phyloP scores from a whole-genome alignment of 768 basidiomycete genomes.

The Pisolithus tinctorius region DNA sequence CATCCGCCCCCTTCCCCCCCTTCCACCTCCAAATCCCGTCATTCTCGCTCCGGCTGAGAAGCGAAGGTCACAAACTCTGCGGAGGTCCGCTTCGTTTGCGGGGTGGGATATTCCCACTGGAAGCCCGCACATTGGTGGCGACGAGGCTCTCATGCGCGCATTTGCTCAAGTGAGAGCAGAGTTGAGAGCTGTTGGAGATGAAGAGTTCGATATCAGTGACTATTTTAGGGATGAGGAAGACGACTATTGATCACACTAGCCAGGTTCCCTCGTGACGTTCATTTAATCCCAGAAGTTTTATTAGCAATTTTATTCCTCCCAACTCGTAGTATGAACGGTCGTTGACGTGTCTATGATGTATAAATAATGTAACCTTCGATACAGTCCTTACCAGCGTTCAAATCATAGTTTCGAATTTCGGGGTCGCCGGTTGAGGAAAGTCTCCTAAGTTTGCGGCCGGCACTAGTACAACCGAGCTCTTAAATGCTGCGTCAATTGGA shows the following conservation, averaged over 20 bases:
- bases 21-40: background rate
- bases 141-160: conserved; percentile 9
- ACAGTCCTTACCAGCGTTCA: background rate
- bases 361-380: background rate
- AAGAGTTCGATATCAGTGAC: conserved; percentile 12
- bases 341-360: too few species aligned
- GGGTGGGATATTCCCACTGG: conserved; percentile 4
- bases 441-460: too few species aligned
- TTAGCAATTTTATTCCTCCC: background rate
- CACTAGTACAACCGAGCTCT: background rate
- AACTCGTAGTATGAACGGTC: background rate
- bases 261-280: too few species aligned
- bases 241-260: background rate
- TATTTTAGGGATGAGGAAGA: conserved; percentile 10
- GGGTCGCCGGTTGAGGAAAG: too few species aligned
- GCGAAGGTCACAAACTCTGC: conserved; percentile 7
- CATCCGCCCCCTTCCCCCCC: background rate
- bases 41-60: background rate
- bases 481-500: background rate
- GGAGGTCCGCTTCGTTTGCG: conserved; percentile 22
- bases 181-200: background rate
- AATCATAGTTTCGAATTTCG: too few species aligned
- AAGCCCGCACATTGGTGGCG: background rate
- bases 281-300: background rate
- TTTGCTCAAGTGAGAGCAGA: conserved; percentile 18